A percentile compares a stretch with the other conserved stretches of the same genome.
phyloP scores from a whole-genome alignment of 169 alveolate species.

The Amoebophrya sp. region DNA sequence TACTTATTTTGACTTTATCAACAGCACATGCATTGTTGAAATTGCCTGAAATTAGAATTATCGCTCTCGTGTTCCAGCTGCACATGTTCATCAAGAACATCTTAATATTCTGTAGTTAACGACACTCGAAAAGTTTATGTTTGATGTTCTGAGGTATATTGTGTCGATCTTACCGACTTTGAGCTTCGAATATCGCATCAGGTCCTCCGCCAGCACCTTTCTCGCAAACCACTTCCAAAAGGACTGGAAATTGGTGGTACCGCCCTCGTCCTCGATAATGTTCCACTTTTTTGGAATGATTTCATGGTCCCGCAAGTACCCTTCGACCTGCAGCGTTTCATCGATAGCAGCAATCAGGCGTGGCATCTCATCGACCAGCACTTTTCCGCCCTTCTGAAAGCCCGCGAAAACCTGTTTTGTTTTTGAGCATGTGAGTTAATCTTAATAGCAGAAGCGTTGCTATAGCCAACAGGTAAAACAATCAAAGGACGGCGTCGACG shows the following conservation, averaged over 20 bases:
- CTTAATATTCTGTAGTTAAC: no score
- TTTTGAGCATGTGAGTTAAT: no score
- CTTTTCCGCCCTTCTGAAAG: neutral
- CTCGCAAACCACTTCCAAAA: slow-evolving; percentile 19
- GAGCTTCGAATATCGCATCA: neutral
- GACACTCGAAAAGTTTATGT: no score
- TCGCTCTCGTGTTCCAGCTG: no score
- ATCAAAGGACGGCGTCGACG: no score
- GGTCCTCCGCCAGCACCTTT: neutral
- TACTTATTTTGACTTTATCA: no score
- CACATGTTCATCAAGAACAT: no score
- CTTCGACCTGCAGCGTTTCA: neutral
- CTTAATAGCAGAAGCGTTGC: no score
- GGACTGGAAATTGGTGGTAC: neutral
- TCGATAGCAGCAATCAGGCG: neutral
- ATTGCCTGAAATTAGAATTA: no score
- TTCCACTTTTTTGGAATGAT: neutral
- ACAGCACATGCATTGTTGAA: no score
- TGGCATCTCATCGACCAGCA: neutral
- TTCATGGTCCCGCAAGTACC: neutral
- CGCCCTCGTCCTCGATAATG: neutral
- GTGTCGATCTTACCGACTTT: neutral
- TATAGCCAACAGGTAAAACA: no score
- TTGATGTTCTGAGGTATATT: no score
- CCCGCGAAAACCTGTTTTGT: neutral